phyloP scores from a whole-genome alignment of 768 basidiomycete genomes.

The Kondoa subrosea region DNA sequence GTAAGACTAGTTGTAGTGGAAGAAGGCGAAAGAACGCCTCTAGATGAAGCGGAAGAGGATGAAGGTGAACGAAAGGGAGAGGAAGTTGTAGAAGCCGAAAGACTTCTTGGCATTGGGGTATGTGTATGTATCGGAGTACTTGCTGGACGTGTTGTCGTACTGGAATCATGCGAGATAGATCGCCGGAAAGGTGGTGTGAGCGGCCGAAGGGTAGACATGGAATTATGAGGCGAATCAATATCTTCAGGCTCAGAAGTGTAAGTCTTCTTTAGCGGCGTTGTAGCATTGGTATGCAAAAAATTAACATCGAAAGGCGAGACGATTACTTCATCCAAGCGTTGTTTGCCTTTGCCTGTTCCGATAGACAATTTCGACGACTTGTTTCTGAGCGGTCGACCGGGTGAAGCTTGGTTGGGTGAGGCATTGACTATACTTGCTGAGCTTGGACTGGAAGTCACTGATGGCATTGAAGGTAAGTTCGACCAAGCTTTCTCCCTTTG shows the following conservation, averaged over 20 bases:
- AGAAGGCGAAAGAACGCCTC: background rate
- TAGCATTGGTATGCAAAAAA: background rate
- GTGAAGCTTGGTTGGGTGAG: background rate
- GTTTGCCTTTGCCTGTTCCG: background rate
- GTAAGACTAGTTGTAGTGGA: background rate
- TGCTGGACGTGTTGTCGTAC: background rate
- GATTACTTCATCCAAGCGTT: background rate
- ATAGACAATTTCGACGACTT: background rate
- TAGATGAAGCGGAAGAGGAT: background rate
- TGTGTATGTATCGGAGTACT: background rate
- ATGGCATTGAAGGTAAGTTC: background rate
- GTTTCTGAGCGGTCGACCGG: background rate
- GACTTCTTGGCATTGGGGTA: background rate
- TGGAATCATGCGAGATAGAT: background rate
- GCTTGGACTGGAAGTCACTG: background rate
- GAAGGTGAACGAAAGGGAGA: background rate
- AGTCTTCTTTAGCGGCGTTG: background rate
- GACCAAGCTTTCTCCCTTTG: background rate
- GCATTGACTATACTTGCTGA: background rate
- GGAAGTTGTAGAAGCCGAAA: background rate
- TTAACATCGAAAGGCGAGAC: constrained; percentile 1
- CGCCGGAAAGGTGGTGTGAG: background rate
- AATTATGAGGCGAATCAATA: no score
- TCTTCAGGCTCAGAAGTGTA: background rate
- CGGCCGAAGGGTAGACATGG: no score